Base-by-base conservation (phyloP, 2,329 filamentous ascomycete species). In the Nannizziopsis arthrosporioides region DNA sequence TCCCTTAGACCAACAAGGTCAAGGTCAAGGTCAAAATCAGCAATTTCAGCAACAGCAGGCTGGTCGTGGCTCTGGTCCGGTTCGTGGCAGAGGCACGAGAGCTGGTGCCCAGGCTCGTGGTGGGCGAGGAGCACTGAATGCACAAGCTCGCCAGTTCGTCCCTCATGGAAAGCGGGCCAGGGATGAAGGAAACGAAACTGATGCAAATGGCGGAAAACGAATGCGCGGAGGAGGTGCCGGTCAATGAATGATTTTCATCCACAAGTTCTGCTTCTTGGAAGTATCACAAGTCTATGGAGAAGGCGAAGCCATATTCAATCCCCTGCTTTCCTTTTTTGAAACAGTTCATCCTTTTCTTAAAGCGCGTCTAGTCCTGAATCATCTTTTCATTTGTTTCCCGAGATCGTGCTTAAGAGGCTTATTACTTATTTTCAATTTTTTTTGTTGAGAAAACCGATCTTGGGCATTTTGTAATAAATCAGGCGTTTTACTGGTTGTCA, bases 111-210 rank as follows among this genome's bases (percentile, higher is more conserved):
- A 54, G 22, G 51, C 61, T 10, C 56, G 59, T 34, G 57, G 60
- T 22, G 60, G 59, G 17, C 59, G 71, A 17, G 61, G 63, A n/a
- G 65, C 51, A 9, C 57, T 78, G 34, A 77, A 73, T 57, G 69
- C 71, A 1, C 63, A 66, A 9, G 75, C 70, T 17, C 66, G 67
- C 11, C 73, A 75, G 42, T 78, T 80, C 49, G 74, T 78, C 55
- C 76, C 75, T 22, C 70, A 73, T 12, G 73, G 74, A 17, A 75
- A 79, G 62, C 68, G 76, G 32, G 68, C 73, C 15, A 68, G 75
- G 46, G 75, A 78, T 48, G 75, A 78, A 48, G 68, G 66, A 3
- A 54, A 59, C 9, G 65, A 67, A 39, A 68, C 60, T 15, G 57
- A 61, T 37, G 60, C 59, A 31, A 65, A 60, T 40, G 65, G 57